Conservation (phyloP, 1,284 basidiomycete genomes). For the Boletus sp. region DNA sequence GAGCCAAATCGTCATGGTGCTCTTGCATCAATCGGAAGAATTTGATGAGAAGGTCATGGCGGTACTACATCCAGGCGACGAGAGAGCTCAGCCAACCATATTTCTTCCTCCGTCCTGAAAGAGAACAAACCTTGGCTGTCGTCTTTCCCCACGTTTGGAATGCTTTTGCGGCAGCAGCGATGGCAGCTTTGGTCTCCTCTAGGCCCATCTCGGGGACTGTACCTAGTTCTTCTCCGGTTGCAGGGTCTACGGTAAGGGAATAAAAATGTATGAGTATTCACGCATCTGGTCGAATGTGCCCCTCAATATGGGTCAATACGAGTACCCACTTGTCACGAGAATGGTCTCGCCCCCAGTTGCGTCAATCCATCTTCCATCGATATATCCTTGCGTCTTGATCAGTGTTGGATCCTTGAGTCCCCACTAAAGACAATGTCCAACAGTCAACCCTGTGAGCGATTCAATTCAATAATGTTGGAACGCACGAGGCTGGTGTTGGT, state of each 20-base stretch:
- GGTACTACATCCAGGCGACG: conserved; percentile 48
- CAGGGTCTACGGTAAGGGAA: conserved; percentile 66
- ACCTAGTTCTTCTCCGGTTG: conserved; percentile 79
- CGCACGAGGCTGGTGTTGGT: conserved; percentile 30
- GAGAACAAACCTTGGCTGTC: conserved; percentile 64
- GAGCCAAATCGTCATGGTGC: conserved; percentile 80
- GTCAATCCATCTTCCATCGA: conserved; percentile 84
- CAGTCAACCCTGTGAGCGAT: neutral
- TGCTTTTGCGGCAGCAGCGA: conserved; percentile 74
- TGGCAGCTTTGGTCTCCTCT: conserved; percentile 79
- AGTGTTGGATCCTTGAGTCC: conserved; percentile 77
- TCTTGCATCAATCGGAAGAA: conserved; percentile 76
- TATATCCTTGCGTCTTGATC: conserved; percentile 75
- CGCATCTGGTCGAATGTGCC: neutral
- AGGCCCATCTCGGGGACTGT: conserved; percentile 87
- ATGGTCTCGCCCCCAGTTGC: conserved; percentile 76
- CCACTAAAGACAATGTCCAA: conserved; percentile 47
- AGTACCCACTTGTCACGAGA: conserved; percentile 69
- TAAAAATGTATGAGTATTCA: conserved; percentile 7
- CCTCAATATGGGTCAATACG: neutral
- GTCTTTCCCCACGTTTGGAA: conserved; percentile 85
- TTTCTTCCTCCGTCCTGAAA: neutral
- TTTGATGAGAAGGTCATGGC: conserved; percentile 80
- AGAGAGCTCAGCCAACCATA: neutral
- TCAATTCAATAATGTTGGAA: neutral